These are phyloP conservation scores for Echeveria elegans DNA, from an alignment of 164 flowering plant genomes.

Conservation along the genomic window DNA sequence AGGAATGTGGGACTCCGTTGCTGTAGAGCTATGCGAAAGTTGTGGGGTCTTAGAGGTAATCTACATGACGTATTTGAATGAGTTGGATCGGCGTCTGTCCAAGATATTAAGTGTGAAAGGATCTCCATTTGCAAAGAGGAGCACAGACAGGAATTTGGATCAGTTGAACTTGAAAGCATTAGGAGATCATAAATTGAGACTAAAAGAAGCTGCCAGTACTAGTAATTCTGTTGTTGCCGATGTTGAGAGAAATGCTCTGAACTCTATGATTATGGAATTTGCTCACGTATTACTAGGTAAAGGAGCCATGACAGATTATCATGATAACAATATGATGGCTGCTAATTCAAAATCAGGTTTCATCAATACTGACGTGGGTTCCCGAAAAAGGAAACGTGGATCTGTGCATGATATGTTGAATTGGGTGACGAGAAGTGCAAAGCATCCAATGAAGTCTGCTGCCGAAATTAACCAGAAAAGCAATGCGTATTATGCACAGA, in stretches of 20 bases:
- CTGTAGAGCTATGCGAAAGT: conserved; percentile 18
- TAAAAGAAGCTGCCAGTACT: neutral
- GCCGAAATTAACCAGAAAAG: conserved; percentile 14
- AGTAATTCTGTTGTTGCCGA: neutral
- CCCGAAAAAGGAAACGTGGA: conserved; percentile 38
- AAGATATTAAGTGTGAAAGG: conserved; percentile 9
- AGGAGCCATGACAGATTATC: neutral
- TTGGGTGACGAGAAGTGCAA: conserved; percentile 35
- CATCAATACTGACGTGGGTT: conserved; percentile 8
- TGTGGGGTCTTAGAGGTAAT: conserved; percentile 30
- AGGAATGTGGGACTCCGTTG: conserved; percentile 37
- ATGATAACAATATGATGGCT: conserved; percentile 15
- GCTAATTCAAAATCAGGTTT: conserved; percentile 6
- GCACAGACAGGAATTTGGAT: conserved; percentile 10
- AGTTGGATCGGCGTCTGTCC: conserved; percentile 33
- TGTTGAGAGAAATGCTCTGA: neutral
- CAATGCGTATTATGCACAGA: conserved; percentile 21
- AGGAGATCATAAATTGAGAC: neutral
- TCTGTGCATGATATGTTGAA: conserved; percentile 28
- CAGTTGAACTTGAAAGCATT: neutral
- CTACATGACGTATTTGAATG: conserved; percentile 35
- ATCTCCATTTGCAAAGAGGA: neutral
- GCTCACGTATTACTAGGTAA: neutral
- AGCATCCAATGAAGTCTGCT: conserved; percentile 29
- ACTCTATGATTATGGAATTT: neutral